Percentiles rank a stretch among this genome's conserved stretches.
Conservation (phyloP, 805 yeast genomes). For the Wickerhamiella dianesei region DNA sequence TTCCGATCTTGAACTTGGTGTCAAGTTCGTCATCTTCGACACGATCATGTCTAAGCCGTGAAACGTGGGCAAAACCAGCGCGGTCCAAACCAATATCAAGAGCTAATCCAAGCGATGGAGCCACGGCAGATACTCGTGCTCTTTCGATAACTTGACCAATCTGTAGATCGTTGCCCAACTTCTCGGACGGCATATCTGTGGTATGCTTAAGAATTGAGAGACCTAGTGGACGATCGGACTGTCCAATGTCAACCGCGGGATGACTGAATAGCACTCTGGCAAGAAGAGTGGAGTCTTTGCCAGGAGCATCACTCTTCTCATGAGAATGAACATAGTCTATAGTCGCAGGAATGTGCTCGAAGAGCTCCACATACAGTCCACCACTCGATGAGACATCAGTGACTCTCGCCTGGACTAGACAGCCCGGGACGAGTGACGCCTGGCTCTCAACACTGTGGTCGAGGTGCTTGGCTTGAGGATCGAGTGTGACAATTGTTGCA, state of each 20-base stretch:
- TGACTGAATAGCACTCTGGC: constrained; percentile 17
- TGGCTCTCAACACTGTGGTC: constrained; percentile 51
- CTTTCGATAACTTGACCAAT: constrained; percentile 52
- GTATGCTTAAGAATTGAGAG: constrained; percentile 52
- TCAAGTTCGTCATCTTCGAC: constrained; percentile 22
- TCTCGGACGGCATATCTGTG: constrained; percentile 23
- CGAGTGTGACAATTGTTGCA: constrained; percentile 9
- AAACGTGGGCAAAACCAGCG: constrained; percentile 63
- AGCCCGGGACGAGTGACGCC: constrained; percentile 52
- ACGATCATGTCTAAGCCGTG: constrained; percentile 40
- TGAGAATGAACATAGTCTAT: constrained; percentile 55
- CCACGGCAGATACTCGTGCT: constrained; percentile 44
- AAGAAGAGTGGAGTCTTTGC: constrained; percentile 1
- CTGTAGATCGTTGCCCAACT: constrained; percentile 41
- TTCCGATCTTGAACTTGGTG: constrained; percentile 39
- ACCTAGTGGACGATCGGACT: constrained; percentile 41
- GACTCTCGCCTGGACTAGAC: constrained; percentile 58
- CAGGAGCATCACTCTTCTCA: constrained; percentile 19
- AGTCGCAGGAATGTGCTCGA: constrained; percentile 64
- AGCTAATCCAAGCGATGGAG: constrained; percentile 27
- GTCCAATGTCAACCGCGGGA: constrained; percentile 22
- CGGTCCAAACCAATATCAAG: constrained; percentile 37
- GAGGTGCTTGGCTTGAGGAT: constrained; percentile 30
- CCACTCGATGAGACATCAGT: constrained; percentile 36
- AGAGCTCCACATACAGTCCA: constrained; percentile 61